phyloP scores from a whole-genome alignment of 257 asterid genomes.

The Plantago elongata region DNA sequence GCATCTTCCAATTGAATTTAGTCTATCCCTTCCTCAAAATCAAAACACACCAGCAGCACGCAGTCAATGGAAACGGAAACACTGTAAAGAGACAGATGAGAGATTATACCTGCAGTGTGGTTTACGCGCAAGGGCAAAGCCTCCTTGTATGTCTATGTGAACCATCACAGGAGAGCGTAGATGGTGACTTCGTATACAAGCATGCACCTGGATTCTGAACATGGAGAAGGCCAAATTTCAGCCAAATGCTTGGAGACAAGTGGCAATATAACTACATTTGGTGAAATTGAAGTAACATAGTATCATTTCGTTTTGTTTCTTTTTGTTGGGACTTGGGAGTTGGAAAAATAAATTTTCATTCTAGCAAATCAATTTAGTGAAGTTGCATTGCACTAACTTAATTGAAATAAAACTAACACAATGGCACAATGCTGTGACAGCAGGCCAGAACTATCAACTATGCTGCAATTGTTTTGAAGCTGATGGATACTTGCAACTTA shows the following conservation, averaged over 20 bases:
- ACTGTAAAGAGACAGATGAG: background rate
- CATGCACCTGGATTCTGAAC: slow-evolving; percentile 76
- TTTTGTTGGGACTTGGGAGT: no score
- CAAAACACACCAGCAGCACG: background rate
- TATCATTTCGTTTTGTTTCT: no score
- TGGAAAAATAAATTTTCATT: no score
- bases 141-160: slow-evolving; percentile 73
- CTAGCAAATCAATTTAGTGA: no score
- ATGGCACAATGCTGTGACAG: background rate
- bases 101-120: background rate
- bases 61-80: background rate
- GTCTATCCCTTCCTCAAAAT: no score
- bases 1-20: no score
- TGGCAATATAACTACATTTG: no score
- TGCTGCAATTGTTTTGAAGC: background rate
- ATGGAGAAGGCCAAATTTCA: slow-evolving; percentile 5
- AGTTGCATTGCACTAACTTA: no score
- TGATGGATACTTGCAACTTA: background rate
- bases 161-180: slow-evolving; percentile 76
- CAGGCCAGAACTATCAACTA: background rate
- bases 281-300: background rate
- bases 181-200: slow-evolving; percentile 48
- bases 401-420: no score
- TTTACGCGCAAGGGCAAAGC: slow-evolving; percentile 81
- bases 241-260: background rate